Evolutionary conservation across 441 rosid genomes (phyloP), one percentile per base, ranked within the genome.

Genomic region (Populus tomentosa): DNA sequence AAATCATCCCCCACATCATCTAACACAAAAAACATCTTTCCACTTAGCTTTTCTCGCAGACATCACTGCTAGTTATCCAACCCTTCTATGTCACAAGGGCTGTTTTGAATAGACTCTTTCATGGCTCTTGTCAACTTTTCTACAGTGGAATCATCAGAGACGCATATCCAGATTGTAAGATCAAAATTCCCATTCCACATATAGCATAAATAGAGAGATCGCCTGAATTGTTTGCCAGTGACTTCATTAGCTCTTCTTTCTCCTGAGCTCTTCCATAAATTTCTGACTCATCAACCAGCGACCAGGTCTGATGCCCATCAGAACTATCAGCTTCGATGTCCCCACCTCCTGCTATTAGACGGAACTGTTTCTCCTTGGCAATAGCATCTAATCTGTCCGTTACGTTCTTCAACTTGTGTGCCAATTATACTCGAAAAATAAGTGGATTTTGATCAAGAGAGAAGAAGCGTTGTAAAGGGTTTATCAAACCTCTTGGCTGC

Each of bases 91-190:
- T 26, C 20, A 8, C 59, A 28, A 70, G 35, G 63, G 62, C n/a
- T 23, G 1, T 59, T 69, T 23, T 63, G 70, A 38, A 64, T 64
- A 61, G 62, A 74, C 62, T 74, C 77, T 24, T 24, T 24, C 6
- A 40, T 42, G 62, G 77, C 77, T 65, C 18, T 65, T 4, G 40
- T 40, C 40, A 74, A 18, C 40, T 69, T 64, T 36, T 4, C 30
- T 26, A 64, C 7, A 4, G 42, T 70, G 66, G 64, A 73, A 36
- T 73, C 76, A 62, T 10, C 36, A 3, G 78, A 50, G 21, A 79
- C 78, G 53, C 87, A 81, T 78, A 79, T 79, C 61, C 73, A 59
- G 20, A 59, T 53, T 24, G 77, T 13, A 5, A 33, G 10, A 9
- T 79, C 71, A 35, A 73, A 73, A 63, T 73, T 1, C 77, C 70